A percentile compares a stretch with the other conserved stretches of the same genome.
Conservation (phyloP, 2,329 filamentous ascomycete genomes). For the Phoma sp. region DNA sequence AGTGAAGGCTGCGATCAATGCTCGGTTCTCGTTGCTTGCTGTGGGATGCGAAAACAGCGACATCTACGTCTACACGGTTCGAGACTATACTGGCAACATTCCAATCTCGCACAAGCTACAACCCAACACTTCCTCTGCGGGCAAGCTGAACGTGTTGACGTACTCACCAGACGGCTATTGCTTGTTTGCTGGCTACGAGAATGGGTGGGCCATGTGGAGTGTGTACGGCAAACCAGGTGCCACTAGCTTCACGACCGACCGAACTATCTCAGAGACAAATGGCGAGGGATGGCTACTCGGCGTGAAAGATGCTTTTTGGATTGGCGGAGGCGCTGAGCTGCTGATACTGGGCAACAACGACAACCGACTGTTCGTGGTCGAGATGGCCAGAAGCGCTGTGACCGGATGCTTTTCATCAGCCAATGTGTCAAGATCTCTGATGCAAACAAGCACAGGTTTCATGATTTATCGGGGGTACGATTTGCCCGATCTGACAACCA, state of each 20-base stretch:
- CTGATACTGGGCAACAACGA: constrained; percentile 74
- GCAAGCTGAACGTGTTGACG: constrained; percentile 73
- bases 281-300: constrained; percentile 85
- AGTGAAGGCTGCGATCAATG: constrained; percentile 82
- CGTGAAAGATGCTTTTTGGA: constrained; percentile 79
- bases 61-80: constrained; percentile 87
- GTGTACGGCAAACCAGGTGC: constrained; percentile 92
- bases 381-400: constrained; percentile 93
- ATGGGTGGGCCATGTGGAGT: constrained; percentile 96
- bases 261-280: constrained; percentile 67
- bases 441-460: constrained; percentile 86
- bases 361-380: constrained; percentile 82
- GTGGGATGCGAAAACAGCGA: constrained; percentile 81
- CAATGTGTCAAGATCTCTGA: constrained; percentile 85
- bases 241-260: constrained; percentile 79
- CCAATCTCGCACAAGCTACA: constrained; percentile 81
- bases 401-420: constrained; percentile 90
- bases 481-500: constrained; percentile 84
- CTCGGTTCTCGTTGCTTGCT: constrained; percentile 90
- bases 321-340: constrained; percentile 85
- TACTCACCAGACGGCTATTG: constrained; percentile 98
- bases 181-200: constrained; percentile 89
- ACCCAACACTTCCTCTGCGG: constrained; percentile 73
- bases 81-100: constrained; percentile 93
- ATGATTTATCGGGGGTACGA: constrained; percentile 96